Percentiles rank a stretch among this genome's conserved stretches.
Conservation (phyloP, 2,329 filamentous ascomycete species). For the Alternaria postmessia region DNA sequence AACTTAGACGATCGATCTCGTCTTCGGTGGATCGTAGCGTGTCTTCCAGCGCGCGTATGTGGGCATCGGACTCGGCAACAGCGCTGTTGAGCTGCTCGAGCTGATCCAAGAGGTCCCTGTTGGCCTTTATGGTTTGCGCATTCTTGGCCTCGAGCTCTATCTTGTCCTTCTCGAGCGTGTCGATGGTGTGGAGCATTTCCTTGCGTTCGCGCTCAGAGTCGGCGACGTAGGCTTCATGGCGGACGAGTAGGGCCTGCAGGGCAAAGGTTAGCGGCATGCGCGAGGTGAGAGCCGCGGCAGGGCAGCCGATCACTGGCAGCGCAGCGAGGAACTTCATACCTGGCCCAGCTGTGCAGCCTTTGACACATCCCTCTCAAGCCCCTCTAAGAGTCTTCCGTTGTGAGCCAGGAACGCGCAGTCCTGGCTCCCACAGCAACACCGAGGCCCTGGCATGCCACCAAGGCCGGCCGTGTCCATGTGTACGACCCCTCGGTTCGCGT, state of each 20-base stretch:
- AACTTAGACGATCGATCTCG: slow-evolving; percentile 76
- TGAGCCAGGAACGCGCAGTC: slow-evolving; percentile 83
- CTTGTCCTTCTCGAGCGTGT: slow-evolving; percentile 78
- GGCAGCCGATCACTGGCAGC: slow-evolving; percentile 11
- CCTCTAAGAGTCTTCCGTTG: slow-evolving; percentile 79
- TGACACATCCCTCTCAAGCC: slow-evolving; percentile 85
- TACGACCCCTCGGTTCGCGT: slow-evolving; percentile 16
- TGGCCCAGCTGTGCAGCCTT: slow-evolving; percentile 88
- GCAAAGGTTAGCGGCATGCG: slow-evolving; percentile 69
- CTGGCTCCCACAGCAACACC: slow-evolving; percentile 84
- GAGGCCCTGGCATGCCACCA: slow-evolving; percentile 43
- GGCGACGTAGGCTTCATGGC: slow-evolving; percentile 93
- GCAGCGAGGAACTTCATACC: slow-evolving; percentile 64
- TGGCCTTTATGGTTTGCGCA: slow-evolving; percentile 80
- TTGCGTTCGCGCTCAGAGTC: slow-evolving; percentile 87
- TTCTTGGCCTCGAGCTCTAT: slow-evolving; percentile 75
- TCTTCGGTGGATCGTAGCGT: slow-evolving; percentile 80
- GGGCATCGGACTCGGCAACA: slow-evolving; percentile 80
- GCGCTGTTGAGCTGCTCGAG: slow-evolving; percentile 83
- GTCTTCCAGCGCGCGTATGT: slow-evolving; percentile 78
- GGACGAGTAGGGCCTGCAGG: slow-evolving; percentile 85
- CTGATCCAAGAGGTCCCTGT: slow-evolving; percentile 80
- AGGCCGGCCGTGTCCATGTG: slow-evolving; percentile 30
- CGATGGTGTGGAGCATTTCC: slow-evolving; percentile 75
- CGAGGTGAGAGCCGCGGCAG: slow-evolving; percentile 25